Percentiles rank a stretch among this genome's conserved stretches.
These are phyloP conservation scores for Leccinum cinnamomeum DNA, from an alignment of 1,284 basidiomycete genomes.

Conservation along the genomic window DNA sequence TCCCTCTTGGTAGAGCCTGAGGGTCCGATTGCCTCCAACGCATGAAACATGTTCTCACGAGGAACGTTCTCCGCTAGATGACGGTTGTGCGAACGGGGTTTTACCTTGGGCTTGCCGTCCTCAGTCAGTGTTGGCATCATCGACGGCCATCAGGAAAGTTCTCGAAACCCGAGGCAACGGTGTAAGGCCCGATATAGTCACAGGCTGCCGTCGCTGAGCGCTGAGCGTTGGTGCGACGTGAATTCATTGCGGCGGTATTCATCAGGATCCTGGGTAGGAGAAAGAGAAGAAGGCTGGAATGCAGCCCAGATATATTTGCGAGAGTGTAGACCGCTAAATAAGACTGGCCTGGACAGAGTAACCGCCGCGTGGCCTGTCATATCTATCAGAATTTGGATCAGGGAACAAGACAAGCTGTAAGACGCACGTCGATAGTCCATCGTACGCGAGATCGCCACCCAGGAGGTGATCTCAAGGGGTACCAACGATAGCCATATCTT, in stretches of 20 bases:
- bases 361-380: constrained; percentile 54
- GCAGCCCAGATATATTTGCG: constrained; percentile 24
- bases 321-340: constrained; percentile 28
- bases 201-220: constrained; percentile 19
- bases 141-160: constrained; percentile 30
- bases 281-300: neutral
- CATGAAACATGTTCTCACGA: neutral
- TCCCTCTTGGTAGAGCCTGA: constrained; percentile 40
- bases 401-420: neutral
- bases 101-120: constrained; percentile 34
- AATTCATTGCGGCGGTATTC: constrained; percentile 25
- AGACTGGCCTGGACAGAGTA: constrained; percentile 11
- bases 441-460: constrained; percentile 68
- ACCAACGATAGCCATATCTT: constrained; percentile 68
- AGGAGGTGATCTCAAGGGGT: constrained; percentile 60
- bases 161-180: constrained; percentile 24
- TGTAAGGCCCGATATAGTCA: constrained; percentile 20
- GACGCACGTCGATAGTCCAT: constrained; percentile 65
- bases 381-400: constrained; percentile 2
- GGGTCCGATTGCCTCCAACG: neutral
- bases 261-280: constrained; percentile 16
- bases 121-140: constrained; percentile 32
- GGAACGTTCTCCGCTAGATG: constrained; percentile 26
- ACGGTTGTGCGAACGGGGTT: constrained; percentile 31
- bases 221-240: constrained; percentile 27